Conservation (phyloP, 1,284 basidiomycete species). For the Pyrrhoderma lamaoense region DNA sequence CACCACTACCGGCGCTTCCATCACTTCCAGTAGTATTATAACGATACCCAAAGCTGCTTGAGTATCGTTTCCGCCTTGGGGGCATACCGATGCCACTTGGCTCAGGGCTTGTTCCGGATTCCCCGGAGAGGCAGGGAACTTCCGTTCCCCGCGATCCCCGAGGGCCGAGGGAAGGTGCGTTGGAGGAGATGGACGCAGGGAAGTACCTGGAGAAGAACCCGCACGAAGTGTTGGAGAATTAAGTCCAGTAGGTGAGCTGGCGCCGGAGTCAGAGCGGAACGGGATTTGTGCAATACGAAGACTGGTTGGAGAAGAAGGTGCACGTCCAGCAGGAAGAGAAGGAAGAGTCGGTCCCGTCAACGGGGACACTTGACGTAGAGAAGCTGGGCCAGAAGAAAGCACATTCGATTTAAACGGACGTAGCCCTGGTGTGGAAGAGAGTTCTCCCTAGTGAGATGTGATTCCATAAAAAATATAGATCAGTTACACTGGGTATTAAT, state of each 20-base stretch:
- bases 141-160: conserved; percentile 36
- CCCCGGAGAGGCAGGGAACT: conserved; percentile 25
- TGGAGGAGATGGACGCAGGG: conserved; percentile 37
- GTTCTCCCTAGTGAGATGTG: conserved; percentile 18
- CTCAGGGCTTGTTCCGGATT: conserved; percentile 12
- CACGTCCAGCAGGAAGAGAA: conserved; percentile 6
- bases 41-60: conserved; percentile 66
- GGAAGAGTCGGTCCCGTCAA: conserved; percentile 11
- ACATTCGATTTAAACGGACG: conserved; percentile 68
- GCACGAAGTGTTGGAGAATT: conserved; percentile 24
- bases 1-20: conserved; percentile 36
- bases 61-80: conserved; percentile 33
- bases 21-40: conserved; percentile 38
- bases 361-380: conserved; percentile 8
- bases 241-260: conserved; percentile 6
- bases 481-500: no score
- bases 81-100: conserved; percentile 1
- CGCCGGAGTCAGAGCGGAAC: conserved; percentile 6
- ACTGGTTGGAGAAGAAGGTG: conserved; percentile 12
- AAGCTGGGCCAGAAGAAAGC: conserved; percentile 46
- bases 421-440: conserved; percentile 38
- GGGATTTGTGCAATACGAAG: background rate
- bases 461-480: no score
- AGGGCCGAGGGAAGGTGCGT: conserved; percentile 37
- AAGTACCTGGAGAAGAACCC: conserved; percentile 27